A percentile compares a stretch with the other conserved stretches of the same genome.
Evolutionary conservation across 805 yeast genomes (phyloP).

Genomic region (Pichia sporocuriosa): DNA sequence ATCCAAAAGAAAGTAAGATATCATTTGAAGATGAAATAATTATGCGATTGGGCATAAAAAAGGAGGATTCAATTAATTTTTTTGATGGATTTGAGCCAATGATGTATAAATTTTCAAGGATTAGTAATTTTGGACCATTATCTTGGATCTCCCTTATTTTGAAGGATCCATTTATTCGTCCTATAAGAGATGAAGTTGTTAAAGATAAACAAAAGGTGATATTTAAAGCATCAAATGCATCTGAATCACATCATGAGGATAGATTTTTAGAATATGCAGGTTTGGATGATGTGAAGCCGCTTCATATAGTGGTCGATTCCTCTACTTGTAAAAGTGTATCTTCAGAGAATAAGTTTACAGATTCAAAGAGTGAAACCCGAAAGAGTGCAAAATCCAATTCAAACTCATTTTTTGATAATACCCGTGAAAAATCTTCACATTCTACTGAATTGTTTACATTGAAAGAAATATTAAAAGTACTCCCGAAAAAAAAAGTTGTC

Average conservation of each 20-base stretch:
- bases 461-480: constrained; percentile 28
- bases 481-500: constrained; percentile 38
- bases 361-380: not conserved
- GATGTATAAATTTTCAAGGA: constrained; percentile 33
- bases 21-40: not conserved
- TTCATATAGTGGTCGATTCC: not conserved
- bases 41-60: constrained; percentile 16
- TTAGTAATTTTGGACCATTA: constrained; percentile 46
- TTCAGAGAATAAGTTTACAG: not conserved
- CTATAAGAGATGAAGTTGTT: constrained; percentile 29
- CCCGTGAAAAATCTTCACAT: not conserved
- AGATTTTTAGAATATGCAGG: constrained; percentile 34
- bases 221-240: constrained; percentile 6
- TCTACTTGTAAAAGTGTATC: not conserved
- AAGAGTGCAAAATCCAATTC: not conserved
- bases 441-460: constrained; percentile 19
- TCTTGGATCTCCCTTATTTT: constrained; percentile 42
- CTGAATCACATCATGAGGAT: constrained; percentile 24
- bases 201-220: constrained; percentile 16
- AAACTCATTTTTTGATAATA: no score
- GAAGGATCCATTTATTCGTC: constrained; percentile 37
- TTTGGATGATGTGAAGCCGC: constrained; percentile 32
- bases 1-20: no score
- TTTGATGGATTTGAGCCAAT: constrained; percentile 39
- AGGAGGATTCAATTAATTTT: constrained; percentile 35